Conservation (phyloP, 371 early-diverging fungal genomes). For the Dichotomocladium elegans region DNA sequence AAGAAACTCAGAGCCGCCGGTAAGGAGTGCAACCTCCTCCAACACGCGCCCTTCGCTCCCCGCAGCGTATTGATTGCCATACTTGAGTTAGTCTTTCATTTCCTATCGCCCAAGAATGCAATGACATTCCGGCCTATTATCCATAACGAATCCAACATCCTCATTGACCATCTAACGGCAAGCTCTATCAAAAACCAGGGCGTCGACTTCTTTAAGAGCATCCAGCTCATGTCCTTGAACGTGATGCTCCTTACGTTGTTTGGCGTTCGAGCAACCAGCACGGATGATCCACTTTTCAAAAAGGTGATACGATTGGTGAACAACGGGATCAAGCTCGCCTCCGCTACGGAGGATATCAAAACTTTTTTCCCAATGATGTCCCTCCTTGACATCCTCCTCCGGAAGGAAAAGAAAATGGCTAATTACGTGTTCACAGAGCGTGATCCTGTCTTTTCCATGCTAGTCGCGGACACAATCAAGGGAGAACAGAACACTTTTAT, state of each 20-base stretch:
- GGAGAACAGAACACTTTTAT: neutral
- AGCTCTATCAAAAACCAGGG: neutral
- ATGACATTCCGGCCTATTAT: neutral
- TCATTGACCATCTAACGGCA: neutral
- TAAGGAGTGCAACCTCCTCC: neutral
- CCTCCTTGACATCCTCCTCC: neutral
- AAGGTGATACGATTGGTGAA: neutral
- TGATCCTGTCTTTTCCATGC: neutral
- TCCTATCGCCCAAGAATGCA: neutral
- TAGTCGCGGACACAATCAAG: neutral
- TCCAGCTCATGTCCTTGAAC: neutral
- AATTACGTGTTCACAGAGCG: neutral
- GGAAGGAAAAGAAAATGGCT: neutral
- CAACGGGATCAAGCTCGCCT: neutral
- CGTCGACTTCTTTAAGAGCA: too few species aligned
- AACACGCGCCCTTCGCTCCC: too few species aligned
- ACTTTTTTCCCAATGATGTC: slow-evolving; percentile 10
- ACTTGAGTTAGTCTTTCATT: neutral
- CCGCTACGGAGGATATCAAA: neutral
- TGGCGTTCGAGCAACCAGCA: neutral
- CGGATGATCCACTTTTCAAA: slow-evolving; percentile 9
- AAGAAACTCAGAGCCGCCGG: neutral
- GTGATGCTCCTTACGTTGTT: neutral
- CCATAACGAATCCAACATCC: neutral
- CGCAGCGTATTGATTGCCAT: neutral